Evolutionary conservation across 768 basidiomycete genomes (phyloP), one percentile per base, ranked within the genome.

Genomic region (Nidularia sp.): DNA sequence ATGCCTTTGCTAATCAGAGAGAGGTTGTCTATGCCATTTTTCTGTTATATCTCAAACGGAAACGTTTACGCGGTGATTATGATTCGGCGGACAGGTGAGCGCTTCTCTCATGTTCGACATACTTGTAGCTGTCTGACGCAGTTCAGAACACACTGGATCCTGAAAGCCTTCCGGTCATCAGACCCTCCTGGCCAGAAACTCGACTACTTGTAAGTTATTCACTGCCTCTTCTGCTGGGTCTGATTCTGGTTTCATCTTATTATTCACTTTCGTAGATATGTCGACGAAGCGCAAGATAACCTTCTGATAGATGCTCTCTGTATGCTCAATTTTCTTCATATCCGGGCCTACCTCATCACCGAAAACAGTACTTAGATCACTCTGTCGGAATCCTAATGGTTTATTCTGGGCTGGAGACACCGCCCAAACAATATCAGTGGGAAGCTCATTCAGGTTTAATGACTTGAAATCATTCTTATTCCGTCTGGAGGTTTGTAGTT

Each of bases 401-500:
- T 65, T 88, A 15, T 85, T 90, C 55, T 89, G 86, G 85, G 88
- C 86, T 1, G 88, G 89, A 0, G 88, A 90, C 60, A 89, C 88
- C 0, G 86, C 88, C 0, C 88, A 90, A 56, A 86, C 88, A 0
- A 90, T 90, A 36, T 82, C 85, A 0, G 76, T 79, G 0, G 88
- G 88, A 2, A 86, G 84, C 55, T 77, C 85, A 0, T 90, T 90
- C 57, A 70, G 82, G 7, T 90, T 90, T 60, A 70, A 85, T 50
- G 85, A 88, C 43, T 61, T 90, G 48, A 88, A 83, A 60, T 79
- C 88, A 0, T 87, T 86, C 55, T 55, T 87, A 31, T 80, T 77
- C 52, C 74, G 83, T 43, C 62, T 82, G 1, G 86, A 90, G 69
- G 88, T 85, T 49, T 42, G 66, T 15, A n/a, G 36, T 52, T 15